Conservation (phyloP, 345 rosid species). For the Turnera subulata region DNA sequence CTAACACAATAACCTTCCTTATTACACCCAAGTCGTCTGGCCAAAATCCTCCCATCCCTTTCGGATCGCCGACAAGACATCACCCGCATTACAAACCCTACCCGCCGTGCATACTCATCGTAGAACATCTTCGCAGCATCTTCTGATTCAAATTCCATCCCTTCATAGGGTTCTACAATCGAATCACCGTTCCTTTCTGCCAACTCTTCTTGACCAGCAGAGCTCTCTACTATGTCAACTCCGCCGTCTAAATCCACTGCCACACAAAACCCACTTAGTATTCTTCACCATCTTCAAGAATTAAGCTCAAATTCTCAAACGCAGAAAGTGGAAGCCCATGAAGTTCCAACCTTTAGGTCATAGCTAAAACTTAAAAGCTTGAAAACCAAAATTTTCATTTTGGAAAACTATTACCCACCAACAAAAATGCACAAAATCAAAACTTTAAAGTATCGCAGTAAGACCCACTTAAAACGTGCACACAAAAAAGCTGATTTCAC, state of each 20-base stretch:
- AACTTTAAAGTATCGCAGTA: no score
- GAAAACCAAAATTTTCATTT: no score
- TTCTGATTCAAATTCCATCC: constrained; percentile 87
- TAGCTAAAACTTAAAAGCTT: no score
- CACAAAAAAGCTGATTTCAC: no score
- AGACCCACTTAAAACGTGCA: no score
- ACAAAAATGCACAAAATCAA: no score
- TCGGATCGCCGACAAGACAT: constrained; percentile 95
- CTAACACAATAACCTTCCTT: constrained; percentile 90
- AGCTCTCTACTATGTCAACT: constrained; percentile 30
- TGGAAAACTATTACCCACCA: no score
- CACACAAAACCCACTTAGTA: constrained; percentile 4
- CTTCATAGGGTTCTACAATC: constrained; percentile 58
- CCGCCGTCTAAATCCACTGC: constrained; percentile 58
- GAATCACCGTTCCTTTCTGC: constrained; percentile 27
- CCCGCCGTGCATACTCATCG: constrained; percentile 68
- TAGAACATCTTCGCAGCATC: constrained; percentile 83
- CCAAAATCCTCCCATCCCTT: constrained; percentile 82
- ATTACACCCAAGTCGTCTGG: constrained; percentile 88
- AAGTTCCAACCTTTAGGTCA: no score
- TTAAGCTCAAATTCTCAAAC: no score
- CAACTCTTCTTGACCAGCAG: constrained; percentile 34
- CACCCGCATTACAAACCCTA: constrained; percentile 93
- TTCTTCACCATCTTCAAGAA: not conserved
- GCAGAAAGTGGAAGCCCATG: no score